phyloP scores from a whole-genome alignment of 805 yeast genomes.

The Barnettozyma californica region DNA sequence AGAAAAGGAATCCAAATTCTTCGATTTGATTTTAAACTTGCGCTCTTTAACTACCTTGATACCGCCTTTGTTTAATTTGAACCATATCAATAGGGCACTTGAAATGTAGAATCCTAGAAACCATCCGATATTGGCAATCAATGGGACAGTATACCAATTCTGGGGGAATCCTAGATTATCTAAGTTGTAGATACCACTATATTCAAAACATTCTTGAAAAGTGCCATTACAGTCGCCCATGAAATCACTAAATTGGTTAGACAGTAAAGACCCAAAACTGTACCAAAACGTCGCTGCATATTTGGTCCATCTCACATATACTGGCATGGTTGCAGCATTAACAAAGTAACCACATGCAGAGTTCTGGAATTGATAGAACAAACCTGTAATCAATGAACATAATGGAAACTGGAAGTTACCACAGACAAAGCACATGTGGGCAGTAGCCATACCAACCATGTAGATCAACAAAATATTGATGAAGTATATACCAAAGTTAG shows the following conservation, averaged over 20 bases:
- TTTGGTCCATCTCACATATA: slow-evolving; percentile 77
- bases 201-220: slow-evolving; percentile 39
- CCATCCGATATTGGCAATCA: slow-evolving; percentile 55
- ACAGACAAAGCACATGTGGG: slow-evolving; percentile 31
- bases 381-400: slow-evolving; percentile 15
- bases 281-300: slow-evolving; percentile 72
- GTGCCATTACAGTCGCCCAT: slow-evolving; percentile 56
- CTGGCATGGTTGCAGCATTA: slow-evolving; percentile 68
- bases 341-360: slow-evolving; percentile 80
- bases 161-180: slow-evolving; percentile 52
- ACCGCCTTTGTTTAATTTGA: slow-evolving; percentile 32
- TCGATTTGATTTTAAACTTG: neutral
- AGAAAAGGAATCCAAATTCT: neutral
- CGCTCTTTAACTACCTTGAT: slow-evolving; percentile 19
- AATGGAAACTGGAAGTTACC: slow-evolving; percentile 19
- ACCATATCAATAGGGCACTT: slow-evolving; percentile 37
- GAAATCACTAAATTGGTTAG: slow-evolving; percentile 60
- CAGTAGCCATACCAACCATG: slow-evolving; percentile 50
- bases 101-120: slow-evolving; percentile 49
- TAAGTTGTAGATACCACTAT: slow-evolving; percentile 51
- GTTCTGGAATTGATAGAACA: slow-evolving; percentile 44
- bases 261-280: slow-evolving; percentile 58
- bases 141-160: slow-evolving; percentile 63
- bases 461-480: slow-evolving; percentile 52
- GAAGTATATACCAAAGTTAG: slow-evolving; percentile 57